Evolutionary conservation across 2,329 filamentous ascomycete genomes (phyloP), one percentile per base, ranked within the genome.

Genomic region (Elsinoe arachidis): DNA sequence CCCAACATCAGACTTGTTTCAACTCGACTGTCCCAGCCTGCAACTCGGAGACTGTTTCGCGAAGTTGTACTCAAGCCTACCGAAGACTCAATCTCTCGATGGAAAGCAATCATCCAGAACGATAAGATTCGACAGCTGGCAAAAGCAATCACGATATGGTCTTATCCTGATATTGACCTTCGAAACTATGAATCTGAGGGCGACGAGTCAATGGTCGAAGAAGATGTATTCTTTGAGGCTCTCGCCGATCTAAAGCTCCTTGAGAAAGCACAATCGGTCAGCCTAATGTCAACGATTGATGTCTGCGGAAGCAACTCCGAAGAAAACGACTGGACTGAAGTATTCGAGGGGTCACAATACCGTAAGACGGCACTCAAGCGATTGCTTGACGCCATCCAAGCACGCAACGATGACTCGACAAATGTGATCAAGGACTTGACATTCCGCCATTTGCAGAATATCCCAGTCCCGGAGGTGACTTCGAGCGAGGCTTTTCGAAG

Each of bases 371-470:
- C 33, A 7, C 26, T 52, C 5, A 5, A n/a, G 30, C 7, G 12
- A 10, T 6, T 52, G 6, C 38, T 52, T 19, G 12, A 14, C 2
- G 34, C 17, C n/a, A 43, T 55, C 2, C 6, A 55, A 15, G n/a
- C 14, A 37, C 38, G 26, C 52, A 55, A 55, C 52, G 10, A 23
- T 5, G 17, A n/a, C 21, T 17, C 12, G 23, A n/a, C 17, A 21
- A 37, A 2, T 12, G 15, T 5, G n/a, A 19, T 44, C 41, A 35
- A 30, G 17, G 41, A 47, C 26, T 30, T 56, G 38, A 56, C 41
- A 35, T 14, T 47, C 23, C 34, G 30, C 23, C 47, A 56, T 30
- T 15, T 55, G 4, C 52, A 55, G 52, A 55, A 55, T 38, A 23
- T 26, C 12, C 37, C 52, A 15, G 34, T n/a, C 9, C 21, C 17